phyloP scores from a whole-genome alignment of 805 yeast species.

The Tetrapisispora arboricola region DNA sequence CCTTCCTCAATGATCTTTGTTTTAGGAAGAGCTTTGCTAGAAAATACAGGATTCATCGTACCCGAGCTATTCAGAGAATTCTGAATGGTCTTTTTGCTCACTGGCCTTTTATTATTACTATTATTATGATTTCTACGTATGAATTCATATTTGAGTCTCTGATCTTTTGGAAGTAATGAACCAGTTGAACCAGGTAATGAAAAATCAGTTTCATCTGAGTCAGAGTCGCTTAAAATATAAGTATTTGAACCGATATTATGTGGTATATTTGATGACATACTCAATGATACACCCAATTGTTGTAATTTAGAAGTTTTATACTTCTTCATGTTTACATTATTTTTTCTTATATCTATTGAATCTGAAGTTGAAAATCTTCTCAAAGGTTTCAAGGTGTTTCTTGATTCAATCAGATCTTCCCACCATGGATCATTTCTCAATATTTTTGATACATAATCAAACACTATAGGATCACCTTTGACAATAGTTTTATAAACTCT shows the following conservation, averaged over 20 bases:
- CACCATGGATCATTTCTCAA: conserved; percentile 78
- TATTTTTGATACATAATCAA: conserved; percentile 39
- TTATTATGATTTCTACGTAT: conserved; percentile 5
- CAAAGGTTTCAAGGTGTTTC: conserved; percentile 31
- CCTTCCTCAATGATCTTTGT: conserved; percentile 60
- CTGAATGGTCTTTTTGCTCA: background rate
- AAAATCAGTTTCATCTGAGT: conserved; percentile 21
- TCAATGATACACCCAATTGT: conserved; percentile 66
- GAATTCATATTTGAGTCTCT: conserved; percentile 6
- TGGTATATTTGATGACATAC: conserved; percentile 57
- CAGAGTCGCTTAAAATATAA: conserved; percentile 23
- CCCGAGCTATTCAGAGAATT: conserved; percentile 4
- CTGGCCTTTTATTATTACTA: background rate
- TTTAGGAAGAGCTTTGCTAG: conserved; percentile 62
- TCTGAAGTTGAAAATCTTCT: conserved; percentile 26
- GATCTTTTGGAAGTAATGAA: conserved; percentile 8
- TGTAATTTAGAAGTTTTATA: conserved; percentile 53
- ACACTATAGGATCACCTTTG: conserved; percentile 44
- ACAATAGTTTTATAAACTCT: conserved; percentile 65
- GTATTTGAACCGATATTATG: conserved; percentile 23
- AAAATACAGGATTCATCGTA: conserved; percentile 45
- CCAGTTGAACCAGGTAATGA: conserved; percentile 9
- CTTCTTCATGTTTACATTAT: conserved; percentile 15
- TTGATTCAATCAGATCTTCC: conserved; percentile 52
- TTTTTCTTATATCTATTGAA: conserved; percentile 18